These are phyloP conservation scores for Leptographium galeiforme DNA, from an alignment of 2,329 filamentous ascomycete genomes.

Conservation along the genomic window DNA sequence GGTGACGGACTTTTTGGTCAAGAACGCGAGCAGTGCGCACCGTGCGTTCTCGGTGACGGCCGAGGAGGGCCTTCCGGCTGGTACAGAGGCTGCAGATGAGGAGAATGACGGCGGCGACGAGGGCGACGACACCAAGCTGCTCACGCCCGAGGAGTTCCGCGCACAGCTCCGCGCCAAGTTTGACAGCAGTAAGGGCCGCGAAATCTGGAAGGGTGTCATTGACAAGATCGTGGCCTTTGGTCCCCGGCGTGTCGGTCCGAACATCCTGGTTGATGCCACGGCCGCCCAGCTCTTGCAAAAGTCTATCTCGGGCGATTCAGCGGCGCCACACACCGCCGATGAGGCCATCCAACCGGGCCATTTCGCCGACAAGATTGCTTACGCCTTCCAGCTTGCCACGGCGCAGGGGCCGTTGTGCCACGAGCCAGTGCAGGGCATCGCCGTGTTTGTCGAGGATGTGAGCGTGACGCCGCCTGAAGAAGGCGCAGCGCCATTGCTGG, in stretches of 20 bases:
- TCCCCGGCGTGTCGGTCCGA: slow-evolving; percentile 71
- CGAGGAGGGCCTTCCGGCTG: slow-evolving; percentile 13
- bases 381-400: slow-evolving; percentile 88
- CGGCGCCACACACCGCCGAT: slow-evolving; percentile 23
- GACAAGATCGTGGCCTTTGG: slow-evolving; percentile 85
- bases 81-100: slow-evolving; percentile 12
- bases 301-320: slow-evolving; percentile 38
- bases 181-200: slow-evolving; percentile 53
- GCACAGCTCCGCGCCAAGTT: slow-evolving; percentile 56
- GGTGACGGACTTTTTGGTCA: slow-evolving; percentile 75
- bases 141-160: slow-evolving; percentile 67
- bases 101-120: slow-evolving; percentile 26
- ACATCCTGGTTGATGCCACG: slow-evolving; percentile 78
- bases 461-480: slow-evolving; percentile 27
- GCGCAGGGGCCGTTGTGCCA: slow-evolving; percentile 81
- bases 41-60: slow-evolving; percentile 21
- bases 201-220: slow-evolving; percentile 63
- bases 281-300: slow-evolving; percentile 56
- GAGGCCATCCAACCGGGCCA: slow-evolving; percentile 47
- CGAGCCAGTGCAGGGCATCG: slow-evolving; percentile 86
- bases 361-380: slow-evolving; percentile 78
- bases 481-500: slow-evolving; percentile 17
- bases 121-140: slow-evolving; percentile 34
- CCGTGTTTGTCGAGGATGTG: slow-evolving; percentile 78
- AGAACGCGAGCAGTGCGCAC: slow-evolving; percentile 60